Evolutionary conservation across 1,284 basidiomycete genomes (phyloP), one percentile per base, ranked within the genome.

Genomic region (Pholiota adiposa): DNA sequence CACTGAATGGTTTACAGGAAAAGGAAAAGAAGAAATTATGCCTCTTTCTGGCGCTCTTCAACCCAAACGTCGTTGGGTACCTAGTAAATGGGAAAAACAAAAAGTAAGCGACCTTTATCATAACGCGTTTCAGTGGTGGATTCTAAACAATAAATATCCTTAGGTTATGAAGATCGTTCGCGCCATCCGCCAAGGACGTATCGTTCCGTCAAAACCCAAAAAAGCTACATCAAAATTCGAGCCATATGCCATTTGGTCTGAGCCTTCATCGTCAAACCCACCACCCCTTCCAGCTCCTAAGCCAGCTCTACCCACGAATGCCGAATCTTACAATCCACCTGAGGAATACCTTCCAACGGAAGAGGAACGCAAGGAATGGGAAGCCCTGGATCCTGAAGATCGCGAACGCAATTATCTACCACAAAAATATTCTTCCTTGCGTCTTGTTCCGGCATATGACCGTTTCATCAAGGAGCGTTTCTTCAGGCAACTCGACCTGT

Each of bases 121-220:
- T 51, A 31, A 52, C 46, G 8, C 23, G 1, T 11, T 27, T 34
- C 16, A 34, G n/a, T 21, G 18, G 34, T 40, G 27, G 41, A 25
- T 51, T 36, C 48, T 51, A 25, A 46, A 52, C 70, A 40, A 50
- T 65, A 51, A 59, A 41, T 21, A 46, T 36, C 7, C 29, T 3
- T 63, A 96, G 94, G 87, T 99, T 67, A 98, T 99, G 96, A 99
- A 99, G 86, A 98, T 99, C 67, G 97, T 99, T 62, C 94, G 96
- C 55, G 97, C 97, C 14, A 99, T 99, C 70, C 90, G 97, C 21
- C 89, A 96, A 78, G 97, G 97, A 40, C 89, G 94, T 34, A 99
- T 99, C 67, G 72, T 95, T 4, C 92, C 96, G 44, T 89, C 92
- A 65, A 97, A 96, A 75, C 93, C 95, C 3, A 91, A 88, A 72